Percentiles rank a stretch among this genome's conserved stretches.
These are phyloP conservation scores for Chlamydomonas sp. DNA, from an alignment of 139 green algal species.

Conservation along the genomic window DNA sequence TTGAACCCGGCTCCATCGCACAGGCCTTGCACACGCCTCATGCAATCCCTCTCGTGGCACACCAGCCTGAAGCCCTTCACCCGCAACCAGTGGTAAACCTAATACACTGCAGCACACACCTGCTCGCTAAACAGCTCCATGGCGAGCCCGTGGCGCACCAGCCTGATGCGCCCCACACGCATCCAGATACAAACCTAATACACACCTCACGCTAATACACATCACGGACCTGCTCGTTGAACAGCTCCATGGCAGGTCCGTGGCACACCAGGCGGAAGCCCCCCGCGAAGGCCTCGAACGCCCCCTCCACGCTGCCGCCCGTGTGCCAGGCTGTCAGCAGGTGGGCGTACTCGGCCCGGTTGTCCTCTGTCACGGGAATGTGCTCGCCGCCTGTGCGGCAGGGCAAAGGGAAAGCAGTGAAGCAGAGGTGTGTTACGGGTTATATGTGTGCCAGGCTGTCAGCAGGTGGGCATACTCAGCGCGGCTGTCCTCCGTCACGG, in stretches of 20 bases:
- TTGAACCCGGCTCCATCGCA: too few species aligned
- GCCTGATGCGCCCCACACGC: too few species aligned
- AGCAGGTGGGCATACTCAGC: conserved; percentile 87
- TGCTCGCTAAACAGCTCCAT: too few species aligned
- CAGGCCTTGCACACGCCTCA: too few species aligned
- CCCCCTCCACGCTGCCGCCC: conserved; percentile 64
- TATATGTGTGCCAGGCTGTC: not conserved
- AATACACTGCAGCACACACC: too few species aligned
- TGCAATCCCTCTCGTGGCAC: too few species aligned
- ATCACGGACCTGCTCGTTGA: conserved; percentile 69
- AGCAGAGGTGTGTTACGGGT: not conserved
- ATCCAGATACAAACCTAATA: too few species aligned
- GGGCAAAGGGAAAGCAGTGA: not conserved
- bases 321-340: conserved; percentile 78
- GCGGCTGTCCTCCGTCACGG: conserved; percentile 90
- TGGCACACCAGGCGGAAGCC: conserved; percentile 90
- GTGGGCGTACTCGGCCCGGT: conserved; percentile 88
- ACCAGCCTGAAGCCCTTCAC: too few species aligned
- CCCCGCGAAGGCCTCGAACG: conserved; percentile 88
- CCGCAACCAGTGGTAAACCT: too few species aligned
- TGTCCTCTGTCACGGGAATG: conserved; percentile 87
- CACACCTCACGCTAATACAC: not conserved
- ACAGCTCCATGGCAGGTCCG: conserved; percentile 88
- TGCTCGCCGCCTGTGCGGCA: conserved; percentile 71
- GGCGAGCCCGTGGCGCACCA: too few species aligned